Conservation (phyloP, 2,329 filamentous ascomycete genomes). For the Macrophomina phaseolina region DNA sequence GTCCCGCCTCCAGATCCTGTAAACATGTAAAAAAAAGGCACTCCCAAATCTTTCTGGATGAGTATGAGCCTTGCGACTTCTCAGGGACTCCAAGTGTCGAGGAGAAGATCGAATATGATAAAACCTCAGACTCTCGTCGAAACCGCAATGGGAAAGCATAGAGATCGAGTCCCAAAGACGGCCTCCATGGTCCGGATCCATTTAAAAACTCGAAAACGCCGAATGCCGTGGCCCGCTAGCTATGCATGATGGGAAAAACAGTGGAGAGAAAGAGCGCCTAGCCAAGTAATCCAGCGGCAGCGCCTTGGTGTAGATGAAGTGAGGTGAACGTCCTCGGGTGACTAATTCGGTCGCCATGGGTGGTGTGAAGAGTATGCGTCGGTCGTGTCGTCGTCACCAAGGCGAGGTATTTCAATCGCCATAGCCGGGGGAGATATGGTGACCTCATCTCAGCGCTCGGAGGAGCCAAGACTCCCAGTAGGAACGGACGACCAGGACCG, state of each 20-base stretch:
- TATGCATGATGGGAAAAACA: slow-evolving; percentile 10
- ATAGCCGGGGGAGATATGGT: background rate
- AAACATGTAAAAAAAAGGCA: background rate
- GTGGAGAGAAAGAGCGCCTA: background rate
- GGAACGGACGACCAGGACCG: slow-evolving; percentile 62
- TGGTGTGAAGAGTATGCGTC: background rate
- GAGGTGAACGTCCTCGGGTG: background rate
- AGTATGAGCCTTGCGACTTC: too few species aligned
- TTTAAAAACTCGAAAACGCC: slow-evolving; percentile 9
- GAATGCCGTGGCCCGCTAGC: slow-evolving; percentile 11
- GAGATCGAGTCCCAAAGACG: too few species aligned
- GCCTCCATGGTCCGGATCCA: too few species aligned
- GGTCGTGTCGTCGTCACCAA: slow-evolving; percentile 2
- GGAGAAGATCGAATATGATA: background rate
- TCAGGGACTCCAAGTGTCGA: background rate
- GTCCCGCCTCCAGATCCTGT: background rate
- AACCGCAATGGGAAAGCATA: too few species aligned
- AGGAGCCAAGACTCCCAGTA: slow-evolving; percentile 67
- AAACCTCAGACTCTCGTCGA: background rate
- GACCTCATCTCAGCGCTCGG: slow-evolving; percentile 39
- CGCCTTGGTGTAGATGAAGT: background rate
- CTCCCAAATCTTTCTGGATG: background rate
- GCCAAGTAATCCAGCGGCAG: background rate
- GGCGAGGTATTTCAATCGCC: slow-evolving; percentile 11
- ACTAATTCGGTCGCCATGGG: background rate